A percentile compares a stretch with the other conserved stretches of the same genome.
Conservation (phyloP, 129 eudicot species). For the Flaveria trinervia region DNA sequence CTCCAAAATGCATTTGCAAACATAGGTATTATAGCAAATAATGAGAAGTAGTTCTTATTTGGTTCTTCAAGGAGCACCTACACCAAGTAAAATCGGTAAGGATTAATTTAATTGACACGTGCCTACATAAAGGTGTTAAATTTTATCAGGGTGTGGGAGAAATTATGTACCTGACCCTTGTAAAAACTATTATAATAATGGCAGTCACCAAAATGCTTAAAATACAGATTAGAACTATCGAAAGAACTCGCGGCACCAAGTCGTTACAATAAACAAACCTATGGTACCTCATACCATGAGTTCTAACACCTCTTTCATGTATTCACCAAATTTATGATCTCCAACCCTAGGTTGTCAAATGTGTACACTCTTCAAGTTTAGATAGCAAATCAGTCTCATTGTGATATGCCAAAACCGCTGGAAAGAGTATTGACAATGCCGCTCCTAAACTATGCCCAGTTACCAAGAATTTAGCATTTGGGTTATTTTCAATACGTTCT, state of each 20-base stretch:
- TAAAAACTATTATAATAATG: conserved; percentile 54
- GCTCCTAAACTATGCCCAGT: conserved; percentile 80
- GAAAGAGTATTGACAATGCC: conserved; percentile 51
- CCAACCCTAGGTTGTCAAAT: conserved; percentile 76
- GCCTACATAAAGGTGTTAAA: not conserved
- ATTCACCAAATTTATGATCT: conserved; percentile 52
- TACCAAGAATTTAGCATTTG: conserved; percentile 46
- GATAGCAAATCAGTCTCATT: conserved; percentile 37
- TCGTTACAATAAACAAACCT: conserved; percentile 66
- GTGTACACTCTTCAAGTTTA: conserved; percentile 61
- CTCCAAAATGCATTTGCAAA: conserved; percentile 55
- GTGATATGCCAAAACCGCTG: conserved; percentile 53
- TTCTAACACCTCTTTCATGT: conserved; percentile 40
- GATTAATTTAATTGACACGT: not conserved
- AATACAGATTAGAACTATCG: conserved; percentile 41
- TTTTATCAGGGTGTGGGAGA: not conserved
- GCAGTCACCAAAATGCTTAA: conserved; percentile 65
- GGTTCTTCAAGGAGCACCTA: conserved; percentile 68
- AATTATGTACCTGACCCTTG: conserved; percentile 48
- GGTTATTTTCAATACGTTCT: conserved; percentile 29
- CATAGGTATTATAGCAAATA: conserved; percentile 38
- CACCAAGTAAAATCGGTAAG: not conserved
- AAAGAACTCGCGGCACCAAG: conserved; percentile 61
- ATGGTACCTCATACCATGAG: conserved; percentile 39
- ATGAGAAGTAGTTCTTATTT: conserved; percentile 60